Conservation (phyloP, 257 asterid genomes). For the Ilex aquifolium region DNA sequence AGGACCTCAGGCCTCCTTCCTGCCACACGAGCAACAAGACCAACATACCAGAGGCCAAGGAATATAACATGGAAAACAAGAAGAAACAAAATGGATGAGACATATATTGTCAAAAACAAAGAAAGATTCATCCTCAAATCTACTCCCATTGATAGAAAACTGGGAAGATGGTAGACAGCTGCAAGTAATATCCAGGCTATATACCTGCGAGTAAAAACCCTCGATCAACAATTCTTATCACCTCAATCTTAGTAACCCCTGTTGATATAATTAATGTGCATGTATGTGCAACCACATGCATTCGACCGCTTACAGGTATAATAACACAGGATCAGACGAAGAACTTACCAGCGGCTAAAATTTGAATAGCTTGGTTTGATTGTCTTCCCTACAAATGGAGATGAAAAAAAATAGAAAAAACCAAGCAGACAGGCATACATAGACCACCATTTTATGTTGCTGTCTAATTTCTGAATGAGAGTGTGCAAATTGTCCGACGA, state of each 20-base stretch:
- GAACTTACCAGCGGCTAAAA: slow-evolving; percentile 85
- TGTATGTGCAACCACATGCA: background rate
- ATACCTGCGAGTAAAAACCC: slow-evolving; percentile 52
- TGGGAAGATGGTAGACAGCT: slow-evolving; percentile 95
- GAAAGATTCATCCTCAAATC: slow-evolving; percentile 97
- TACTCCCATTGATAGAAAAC: slow-evolving; percentile 99
- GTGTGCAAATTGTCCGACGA: slow-evolving; percentile 97
- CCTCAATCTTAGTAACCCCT: background rate
- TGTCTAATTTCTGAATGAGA: slow-evolving; percentile 92
- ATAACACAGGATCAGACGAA: background rate
- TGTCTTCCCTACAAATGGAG: slow-evolving; percentile 94
- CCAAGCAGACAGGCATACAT: slow-evolving; percentile 98
- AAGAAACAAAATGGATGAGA: slow-evolving; percentile 89
- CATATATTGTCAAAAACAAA: slow-evolving; percentile 72
- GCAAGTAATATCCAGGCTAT: slow-evolving; percentile 91
- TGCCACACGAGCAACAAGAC: slow-evolving; percentile 96
- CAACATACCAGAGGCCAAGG: slow-evolving; percentile 92
- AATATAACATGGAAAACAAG: slow-evolving; percentile 81
- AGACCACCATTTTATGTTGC: slow-evolving; percentile 99
- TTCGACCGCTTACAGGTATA: background rate
- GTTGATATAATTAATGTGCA: slow-evolving; percentile 1
- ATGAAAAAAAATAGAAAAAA: slow-evolving; percentile 95
- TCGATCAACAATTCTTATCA: slow-evolving; percentile 6
- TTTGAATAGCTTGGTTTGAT: slow-evolving; percentile 95
- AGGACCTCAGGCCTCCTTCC: slow-evolving; percentile 84